phyloP scores from a whole-genome alignment of 768 basidiomycete species.

The Nidularia pulvinata region DNA sequence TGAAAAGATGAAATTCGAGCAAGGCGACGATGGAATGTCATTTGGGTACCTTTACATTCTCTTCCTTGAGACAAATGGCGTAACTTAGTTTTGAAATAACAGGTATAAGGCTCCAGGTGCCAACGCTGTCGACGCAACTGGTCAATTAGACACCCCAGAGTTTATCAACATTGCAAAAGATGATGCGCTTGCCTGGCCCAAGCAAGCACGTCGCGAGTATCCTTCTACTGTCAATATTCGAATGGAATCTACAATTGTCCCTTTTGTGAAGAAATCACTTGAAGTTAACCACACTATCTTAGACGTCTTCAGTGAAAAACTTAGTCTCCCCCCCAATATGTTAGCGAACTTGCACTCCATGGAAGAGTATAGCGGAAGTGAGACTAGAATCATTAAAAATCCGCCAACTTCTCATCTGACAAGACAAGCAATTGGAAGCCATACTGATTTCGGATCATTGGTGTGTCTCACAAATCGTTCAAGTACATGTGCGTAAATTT shows the following conservation, averaged over 20 bases:
- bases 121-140: conserved; percentile 60
- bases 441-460: conserved; percentile 75
- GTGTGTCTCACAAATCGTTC: conserved; percentile 35
- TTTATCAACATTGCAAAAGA: conserved; percentile 73
- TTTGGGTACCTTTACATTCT: conserved; percentile 26
- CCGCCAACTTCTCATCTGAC: conserved; percentile 33
- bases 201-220: conserved; percentile 51
- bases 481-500: conserved; percentile 28
- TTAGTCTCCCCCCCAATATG: conserved; percentile 50
- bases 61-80: conserved; percentile 9
- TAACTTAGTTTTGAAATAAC: conserved; percentile 6
- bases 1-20: conserved; percentile 59
- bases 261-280: conserved; percentile 59
- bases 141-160: conserved; percentile 54
- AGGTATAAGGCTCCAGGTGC: conserved; percentile 67
- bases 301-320: conserved; percentile 52
- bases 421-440: conserved; percentile 54
- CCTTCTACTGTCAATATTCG: conserved; percentile 47
- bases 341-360: conserved; percentile 39
- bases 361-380: conserved; percentile 53
- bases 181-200: conserved; percentile 63
- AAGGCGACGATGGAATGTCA: conserved; percentile 44
- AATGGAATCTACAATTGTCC: conserved; percentile 48
- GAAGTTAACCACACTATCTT: conserved; percentile 54
- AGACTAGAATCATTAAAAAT: conserved; percentile 53